phyloP scores from a whole-genome alignment of 2,329 filamentous ascomycete genomes.

The Fusarium keratoplasticum region DNA sequence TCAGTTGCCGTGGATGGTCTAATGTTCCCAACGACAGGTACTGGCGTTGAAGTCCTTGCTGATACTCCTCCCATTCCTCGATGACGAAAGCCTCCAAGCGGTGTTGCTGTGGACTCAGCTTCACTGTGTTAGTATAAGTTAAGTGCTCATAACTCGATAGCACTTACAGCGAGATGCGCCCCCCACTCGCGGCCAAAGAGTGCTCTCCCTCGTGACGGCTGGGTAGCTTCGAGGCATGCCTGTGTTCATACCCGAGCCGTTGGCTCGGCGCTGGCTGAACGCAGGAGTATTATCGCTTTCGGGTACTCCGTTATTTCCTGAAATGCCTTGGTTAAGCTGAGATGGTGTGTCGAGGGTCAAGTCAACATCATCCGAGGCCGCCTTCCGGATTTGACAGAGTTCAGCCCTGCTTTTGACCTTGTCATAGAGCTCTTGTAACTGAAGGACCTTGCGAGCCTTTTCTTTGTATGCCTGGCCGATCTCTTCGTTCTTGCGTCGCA shows the following conservation, averaged over 20 bases:
- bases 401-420: conserved; percentile 68
- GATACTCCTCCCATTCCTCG: conserved; percentile 19
- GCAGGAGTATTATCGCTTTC: conserved; percentile 3
- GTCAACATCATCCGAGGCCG: conserved; percentile 61
- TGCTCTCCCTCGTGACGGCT: conserved; percentile 20
- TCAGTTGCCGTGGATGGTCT: conserved; percentile 10
- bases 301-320: neutral
- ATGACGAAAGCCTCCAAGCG: conserved; percentile 16
- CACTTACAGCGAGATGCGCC: conserved; percentile 27
- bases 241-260: conserved; percentile 34
- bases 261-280: conserved; percentile 29
- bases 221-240: conserved; percentile 21
- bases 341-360: conserved; percentile 37
- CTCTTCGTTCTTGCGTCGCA: conserved; percentile 79
- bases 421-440: conserved; percentile 75
- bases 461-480: conserved; percentile 74
- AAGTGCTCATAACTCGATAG: no score
- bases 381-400: conserved; percentile 65
- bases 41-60: conserved; percentile 11
- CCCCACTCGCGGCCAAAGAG: conserved; percentile 31
- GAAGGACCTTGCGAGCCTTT: conserved; percentile 76
- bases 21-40: conserved; percentile 5
- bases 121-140: conserved; percentile 11
- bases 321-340: conserved; percentile 18
- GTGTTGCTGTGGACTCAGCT: conserved; percentile 21